These are phyloP conservation scores for Saccharata proteae DNA, from an alignment of 2,329 filamentous ascomycete species.

Conservation along the genomic window DNA sequence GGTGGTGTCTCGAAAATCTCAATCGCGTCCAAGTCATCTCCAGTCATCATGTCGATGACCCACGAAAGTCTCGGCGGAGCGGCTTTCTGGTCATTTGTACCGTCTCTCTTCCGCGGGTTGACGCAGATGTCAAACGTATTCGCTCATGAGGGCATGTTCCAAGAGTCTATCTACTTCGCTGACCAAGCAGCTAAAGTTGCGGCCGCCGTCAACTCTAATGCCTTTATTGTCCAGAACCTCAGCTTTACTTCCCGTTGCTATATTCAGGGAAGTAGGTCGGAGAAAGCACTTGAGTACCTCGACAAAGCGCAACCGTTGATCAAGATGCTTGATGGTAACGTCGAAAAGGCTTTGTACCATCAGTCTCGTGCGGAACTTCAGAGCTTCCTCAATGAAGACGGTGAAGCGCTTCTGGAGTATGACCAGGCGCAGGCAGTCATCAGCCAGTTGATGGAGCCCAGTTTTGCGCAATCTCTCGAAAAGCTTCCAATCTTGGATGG, in stretches of 20 bases:
- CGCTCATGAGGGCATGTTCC: slow-evolving; percentile 71
- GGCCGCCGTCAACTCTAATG: slow-evolving; percentile 50
- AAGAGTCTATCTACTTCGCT: slow-evolving; percentile 78
- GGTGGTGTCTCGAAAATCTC: slow-evolving; percentile 16
- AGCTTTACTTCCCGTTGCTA: slow-evolving; percentile 36
- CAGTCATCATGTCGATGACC: slow-evolving; percentile 28
- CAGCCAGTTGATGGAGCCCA: slow-evolving; percentile 25
- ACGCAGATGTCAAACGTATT: slow-evolving; percentile 67
- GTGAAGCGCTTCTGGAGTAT: slow-evolving; percentile 38
- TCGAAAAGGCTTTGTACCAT: slow-evolving; percentile 38
- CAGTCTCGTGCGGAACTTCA: slow-evolving; percentile 39
- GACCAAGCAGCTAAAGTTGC: slow-evolving; percentile 74
- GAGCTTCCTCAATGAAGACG: slow-evolving; percentile 33
- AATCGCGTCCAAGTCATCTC: slow-evolving; percentile 18
- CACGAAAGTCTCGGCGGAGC: slow-evolving; percentile 44
- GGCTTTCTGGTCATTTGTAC: slow-evolving; percentile 68
- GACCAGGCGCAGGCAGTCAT: slow-evolving; percentile 36
- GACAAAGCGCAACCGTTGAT: slow-evolving; percentile 38
- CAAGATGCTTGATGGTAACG: slow-evolving; percentile 37
- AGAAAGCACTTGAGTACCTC: slow-evolving; percentile 39
- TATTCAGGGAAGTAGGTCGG: slow-evolving; percentile 36
- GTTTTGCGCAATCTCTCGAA: slow-evolving; percentile 18
- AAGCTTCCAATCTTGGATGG: slow-evolving; percentile 18
- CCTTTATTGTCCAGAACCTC: slow-evolving; percentile 35
- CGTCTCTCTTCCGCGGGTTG: slow-evolving; percentile 59